Evolutionary conservation across 176 grass and related monocot species (phyloP), one percentile per base, ranked within the genome.

Genomic region (Rhynchospora tenuis): DNA sequence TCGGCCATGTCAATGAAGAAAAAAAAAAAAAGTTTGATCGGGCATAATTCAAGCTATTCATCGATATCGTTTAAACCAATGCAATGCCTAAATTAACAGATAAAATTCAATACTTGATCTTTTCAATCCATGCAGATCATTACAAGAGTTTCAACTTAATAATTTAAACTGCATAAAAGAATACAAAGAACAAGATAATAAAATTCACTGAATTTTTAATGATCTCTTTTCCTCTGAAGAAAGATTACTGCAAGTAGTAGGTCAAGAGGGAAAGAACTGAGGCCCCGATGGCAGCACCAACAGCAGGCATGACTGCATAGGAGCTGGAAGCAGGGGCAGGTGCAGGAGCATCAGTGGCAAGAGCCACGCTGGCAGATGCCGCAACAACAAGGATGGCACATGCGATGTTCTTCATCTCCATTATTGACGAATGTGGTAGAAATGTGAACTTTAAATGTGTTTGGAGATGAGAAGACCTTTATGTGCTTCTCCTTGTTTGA

Each of bases 321-420:
- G 85, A 86, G 22, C 71, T 52, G 60, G 68, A 75, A 71, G 77
- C 22, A 17, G 85, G 85, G 20, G 77, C 85, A 8, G 77, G 77
- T 14, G 85, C 76, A 2, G 85, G 85, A 10, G 77, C 74, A 54
- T 80, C 85, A 19, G 77, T 58, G 31, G 85, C 85, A 45, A 86
- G 38, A 46, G 73, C 86, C 15, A 60, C 33, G 13, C 69, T 78
- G 61, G 81, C 81, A 13, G 86, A 84, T 42, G 81, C 86, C 1
- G 86, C 81, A 15, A 78, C 64, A 62, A 86, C 73, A 67, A 88
- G 81, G 62, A 84, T 52, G 48, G 59, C 61, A 59, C 62, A 88
- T 47, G 86, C 81, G 20, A 88, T 60, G 60, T 84, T 88, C 86
- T 62, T 88, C 86, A 84, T 88, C 81, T 88, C 86, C 86, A 87